These are phyloP conservation scores for Sesbania bispinosa DNA, from an alignment of 306 rosid species.

Conservation along the genomic window DNA sequence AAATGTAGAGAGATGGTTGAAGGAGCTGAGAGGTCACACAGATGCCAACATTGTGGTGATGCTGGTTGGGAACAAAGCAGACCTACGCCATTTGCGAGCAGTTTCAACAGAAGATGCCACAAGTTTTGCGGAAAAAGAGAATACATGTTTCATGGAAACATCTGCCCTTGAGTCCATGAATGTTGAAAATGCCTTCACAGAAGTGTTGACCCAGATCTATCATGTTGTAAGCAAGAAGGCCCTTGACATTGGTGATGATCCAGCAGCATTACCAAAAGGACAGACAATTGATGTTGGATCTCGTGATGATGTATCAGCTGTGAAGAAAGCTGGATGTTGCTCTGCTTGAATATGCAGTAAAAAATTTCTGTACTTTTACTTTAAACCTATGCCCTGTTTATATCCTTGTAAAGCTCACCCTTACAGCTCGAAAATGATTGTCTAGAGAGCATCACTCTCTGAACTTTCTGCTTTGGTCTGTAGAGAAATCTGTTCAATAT, in stretches of 20 bases:
- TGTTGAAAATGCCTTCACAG: slow-evolving; percentile 45
- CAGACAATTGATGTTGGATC: slow-evolving; percentile 40
- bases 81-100: slow-evolving; percentile 42
- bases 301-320: slow-evolving; percentile 43
- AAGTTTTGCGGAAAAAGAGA: slow-evolving; percentile 37
- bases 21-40: slow-evolving; percentile 50
- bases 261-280: slow-evolving; percentile 44
- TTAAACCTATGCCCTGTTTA: slow-evolving; percentile 32
- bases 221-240: slow-evolving; percentile 43
- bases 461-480: slow-evolving; percentile 26
- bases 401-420: slow-evolving; percentile 41
- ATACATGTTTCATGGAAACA: slow-evolving; percentile 44
- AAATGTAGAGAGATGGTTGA: slow-evolving; percentile 50
- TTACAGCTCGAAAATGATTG: slow-evolving; percentile 25
- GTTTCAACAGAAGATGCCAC: slow-evolving; percentile 35
- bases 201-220: slow-evolving; percentile 44
- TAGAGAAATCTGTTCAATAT: slow-evolving; percentile 31
- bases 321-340: slow-evolving; percentile 47
- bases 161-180: slow-evolving; percentile 47
- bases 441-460: slow-evolving; percentile 30
- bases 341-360: slow-evolving; percentile 35
- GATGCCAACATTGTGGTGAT: slow-evolving; percentile 46
- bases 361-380: slow-evolving; percentile 17
- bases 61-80: slow-evolving; percentile 51
- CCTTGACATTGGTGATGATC: slow-evolving; percentile 37